Conservation (phyloP, 2,329 filamentous ascomycete genomes). For the Phaeosphaeriaceae sp. region DNA sequence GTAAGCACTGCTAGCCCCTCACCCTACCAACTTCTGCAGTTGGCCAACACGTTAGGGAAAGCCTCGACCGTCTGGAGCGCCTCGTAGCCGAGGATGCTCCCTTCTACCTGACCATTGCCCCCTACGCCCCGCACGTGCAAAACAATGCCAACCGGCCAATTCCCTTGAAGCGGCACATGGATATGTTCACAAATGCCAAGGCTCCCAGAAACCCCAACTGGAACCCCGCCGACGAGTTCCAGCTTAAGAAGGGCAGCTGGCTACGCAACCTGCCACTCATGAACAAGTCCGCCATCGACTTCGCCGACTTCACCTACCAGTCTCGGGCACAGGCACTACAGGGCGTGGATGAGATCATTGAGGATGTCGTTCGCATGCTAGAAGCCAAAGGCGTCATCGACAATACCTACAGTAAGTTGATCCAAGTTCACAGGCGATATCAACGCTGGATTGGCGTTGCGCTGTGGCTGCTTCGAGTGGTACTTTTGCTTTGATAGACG, state of each 20-base stretch:
- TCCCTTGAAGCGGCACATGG: slow-evolving; percentile 63
- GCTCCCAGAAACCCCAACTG: slow-evolving; percentile 70
- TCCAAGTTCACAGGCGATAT: too few relatives aligned
- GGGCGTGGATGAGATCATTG: slow-evolving; percentile 61
- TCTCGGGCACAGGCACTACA: slow-evolving; percentile 58
- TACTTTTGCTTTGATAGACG: not conserved
- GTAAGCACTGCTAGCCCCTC: not conserved
- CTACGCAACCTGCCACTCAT: slow-evolving; percentile 51
- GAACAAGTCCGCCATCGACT: slow-evolving; percentile 52
- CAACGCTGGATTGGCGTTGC: too few relatives aligned
- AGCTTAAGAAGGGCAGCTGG: slow-evolving; percentile 50
- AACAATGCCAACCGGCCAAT: slow-evolving; percentile 49
- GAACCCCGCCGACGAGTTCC: slow-evolving; percentile 56
- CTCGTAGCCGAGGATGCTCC: not conserved
- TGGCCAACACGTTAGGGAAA: not conserved
- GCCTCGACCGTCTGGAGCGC: not conserved
- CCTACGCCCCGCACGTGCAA: not conserved
- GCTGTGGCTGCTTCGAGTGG: too few relatives aligned
- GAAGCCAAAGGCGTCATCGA: slow-evolving; percentile 53
- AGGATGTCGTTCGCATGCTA: slow-evolving; percentile 52
- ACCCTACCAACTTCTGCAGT: not conserved
- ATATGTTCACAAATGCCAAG: slow-evolving; percentile 64
- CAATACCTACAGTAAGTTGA: slow-evolving; percentile 50
- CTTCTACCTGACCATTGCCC: not conserved
- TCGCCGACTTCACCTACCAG: slow-evolving; percentile 60